These are phyloP conservation scores for Stromatinia cepivora DNA, from an alignment of 2,329 filamentous ascomycete genomes.

Conservation along the genomic window DNA sequence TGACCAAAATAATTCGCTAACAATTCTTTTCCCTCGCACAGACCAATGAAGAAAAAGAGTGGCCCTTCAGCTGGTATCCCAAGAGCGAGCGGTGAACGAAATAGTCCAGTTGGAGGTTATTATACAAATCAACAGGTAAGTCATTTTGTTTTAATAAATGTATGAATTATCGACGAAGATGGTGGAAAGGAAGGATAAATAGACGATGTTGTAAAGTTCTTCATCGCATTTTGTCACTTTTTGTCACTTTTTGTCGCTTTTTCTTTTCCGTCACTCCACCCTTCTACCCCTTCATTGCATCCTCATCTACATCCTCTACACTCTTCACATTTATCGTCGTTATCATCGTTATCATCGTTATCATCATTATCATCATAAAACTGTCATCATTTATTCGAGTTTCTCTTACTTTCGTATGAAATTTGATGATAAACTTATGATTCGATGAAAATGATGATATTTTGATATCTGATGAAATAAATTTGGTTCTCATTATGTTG, in stretches of 20 bases:
- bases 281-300: background rate
- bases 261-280: background rate
- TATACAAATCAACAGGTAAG: slow-evolving; percentile 19
- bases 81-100: slow-evolving; percentile 63
- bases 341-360: background rate
- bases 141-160: background rate
- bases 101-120: slow-evolving; percentile 55
- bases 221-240: slow-evolving; percentile 17
- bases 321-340: background rate
- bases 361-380: background rate
- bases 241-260: background rate
- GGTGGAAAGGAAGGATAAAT: background rate
- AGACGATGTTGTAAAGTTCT: slow-evolving; percentile 23
- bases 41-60: slow-evolving; percentile 67
- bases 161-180: background rate
- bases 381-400: background rate
- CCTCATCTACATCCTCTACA: background rate
- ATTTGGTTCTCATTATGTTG: slow-evolving; percentile 24
- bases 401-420: background rate
- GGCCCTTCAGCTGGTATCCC: slow-evolving; percentile 69
- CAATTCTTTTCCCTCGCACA: slow-evolving; percentile 42
- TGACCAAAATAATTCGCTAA: slow-evolving; percentile 31
- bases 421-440: background rate
- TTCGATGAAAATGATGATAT: background rate
- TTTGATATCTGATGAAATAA: background rate